Conservation (phyloP, 805 yeast species). For the Spathaspora gorwiae region DNA sequence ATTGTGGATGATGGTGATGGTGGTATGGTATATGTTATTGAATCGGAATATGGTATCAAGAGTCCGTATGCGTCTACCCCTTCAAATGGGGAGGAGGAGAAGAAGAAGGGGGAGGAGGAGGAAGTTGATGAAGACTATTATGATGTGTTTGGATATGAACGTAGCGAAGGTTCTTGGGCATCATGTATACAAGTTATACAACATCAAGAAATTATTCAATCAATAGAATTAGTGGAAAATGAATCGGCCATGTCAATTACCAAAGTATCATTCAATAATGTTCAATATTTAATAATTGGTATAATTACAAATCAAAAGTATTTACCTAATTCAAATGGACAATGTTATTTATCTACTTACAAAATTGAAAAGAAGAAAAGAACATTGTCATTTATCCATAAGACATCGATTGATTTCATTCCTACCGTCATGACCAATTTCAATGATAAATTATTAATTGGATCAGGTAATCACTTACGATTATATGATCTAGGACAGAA, state of each 20-base stretch:
- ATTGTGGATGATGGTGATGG: constrained; percentile 4
- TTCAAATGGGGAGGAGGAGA: not conserved
- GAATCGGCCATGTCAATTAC: constrained; percentile 43
- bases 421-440: constrained; percentile 51
- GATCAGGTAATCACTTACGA: constrained; percentile 48
- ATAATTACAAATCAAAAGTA: constrained; percentile 24
- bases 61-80: constrained; percentile 24
- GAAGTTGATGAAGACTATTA: constrained; percentile 27
- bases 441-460: constrained; percentile 55
- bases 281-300: constrained; percentile 44
- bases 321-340: constrained; percentile 22
- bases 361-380: constrained; percentile 24
- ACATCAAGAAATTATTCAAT: constrained; percentile 32
- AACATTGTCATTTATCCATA: constrained; percentile 48
- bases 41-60: constrained; percentile 39
- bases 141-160: constrained; percentile 45
- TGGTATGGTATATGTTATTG: constrained; percentile 36
- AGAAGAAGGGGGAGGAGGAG: not conserved
- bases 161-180: constrained; percentile 34
- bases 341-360: constrained; percentile 34
- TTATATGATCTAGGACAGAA: constrained; percentile 72
- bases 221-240: constrained; percentile 39
- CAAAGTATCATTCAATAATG: constrained; percentile 24
- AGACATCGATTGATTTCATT: constrained; percentile 49
- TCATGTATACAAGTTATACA: constrained; percentile 51